phyloP scores from a whole-genome alignment of 768 basidiomycete species.

The Filobasidium floriforme region DNA sequence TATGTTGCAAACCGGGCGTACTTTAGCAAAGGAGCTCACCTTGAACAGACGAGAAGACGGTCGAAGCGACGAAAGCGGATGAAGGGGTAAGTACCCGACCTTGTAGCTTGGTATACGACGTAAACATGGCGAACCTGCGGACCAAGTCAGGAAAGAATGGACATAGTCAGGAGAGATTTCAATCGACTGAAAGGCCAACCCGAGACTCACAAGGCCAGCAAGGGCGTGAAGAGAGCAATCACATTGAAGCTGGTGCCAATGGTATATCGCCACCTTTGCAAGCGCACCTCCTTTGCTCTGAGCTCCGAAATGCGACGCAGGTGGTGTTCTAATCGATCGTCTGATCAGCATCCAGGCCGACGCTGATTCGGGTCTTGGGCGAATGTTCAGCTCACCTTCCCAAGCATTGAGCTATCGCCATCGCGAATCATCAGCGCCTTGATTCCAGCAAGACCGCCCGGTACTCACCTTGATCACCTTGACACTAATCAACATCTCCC shows the following conservation, averaged over 20 bases:
- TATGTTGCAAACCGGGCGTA: no score
- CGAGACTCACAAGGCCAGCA: constrained; percentile 21
- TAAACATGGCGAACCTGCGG: constrained; percentile 26
- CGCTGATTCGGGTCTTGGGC: no score
- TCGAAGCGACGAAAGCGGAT: constrained; percentile 36
- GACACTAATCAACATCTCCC: constrained; percentile 36
- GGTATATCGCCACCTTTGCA: constrained; percentile 36
- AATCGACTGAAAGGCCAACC: no score
- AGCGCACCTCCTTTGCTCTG: constrained; percentile 33
- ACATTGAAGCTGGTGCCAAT: constrained; percentile 40
- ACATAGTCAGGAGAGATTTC: no score
- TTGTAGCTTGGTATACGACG: constrained; percentile 37
- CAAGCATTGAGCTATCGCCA: constrained; percentile 32
- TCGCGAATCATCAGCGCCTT: background rate
- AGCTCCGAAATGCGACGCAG: constrained; percentile 24
- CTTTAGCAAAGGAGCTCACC: constrained; percentile 12
- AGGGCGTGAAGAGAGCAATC: constrained; percentile 32
- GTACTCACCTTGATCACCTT: constrained; percentile 39
- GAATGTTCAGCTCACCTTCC: constrained; percentile 17
- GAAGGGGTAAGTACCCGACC: constrained; percentile 31
- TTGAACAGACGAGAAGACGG: constrained; percentile 36
- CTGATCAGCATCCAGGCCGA: no score
- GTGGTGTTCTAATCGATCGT: constrained; percentile 21
- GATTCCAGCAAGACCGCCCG: background rate
- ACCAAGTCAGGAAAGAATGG: no score